Evolutionary conservation across 441 rosid species (phyloP), one percentile per base, ranked within the genome.

Genomic region (Adansonia grandidieri): DNA sequence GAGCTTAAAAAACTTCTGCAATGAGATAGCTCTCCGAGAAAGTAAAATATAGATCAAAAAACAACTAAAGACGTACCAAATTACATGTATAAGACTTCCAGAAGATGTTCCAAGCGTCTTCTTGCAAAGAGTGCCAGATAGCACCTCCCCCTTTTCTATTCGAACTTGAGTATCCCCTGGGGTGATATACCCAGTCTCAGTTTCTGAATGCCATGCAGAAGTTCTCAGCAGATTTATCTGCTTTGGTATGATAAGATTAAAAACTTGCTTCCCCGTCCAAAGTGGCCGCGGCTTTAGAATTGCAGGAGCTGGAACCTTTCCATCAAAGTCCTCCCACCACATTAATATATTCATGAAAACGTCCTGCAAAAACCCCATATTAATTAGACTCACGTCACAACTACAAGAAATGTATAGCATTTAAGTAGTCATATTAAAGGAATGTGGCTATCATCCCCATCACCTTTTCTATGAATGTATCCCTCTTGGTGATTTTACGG

Each of bases 251-350:
- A 97, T 97, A 15, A 97, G 98, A 85, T 92, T 95, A 74, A 96
- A 96, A 82, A 96, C 98, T 86, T 96, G 99, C 81, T 96, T 96
- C 77, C 99, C 99, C 37, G 99, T 96, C 99, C 98, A 96, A 60
- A 94, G 89, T 17, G 99, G 98, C 32, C 97, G 89, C 28, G 98
- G 99, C 88, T 93, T 93, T 86, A 93, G 81, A 87, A 96, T 87
- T 78, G 98, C 87, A 54, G 99, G 99, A 56, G 98, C 93, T 42
- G 99, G 98, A 84, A 97, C 87, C 89, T 97, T 95, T 81, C 99
- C 99, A 74, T 97, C 99, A 72, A 97, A 97, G 84, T 97, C 99
- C 88, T 97, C 99, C 99, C 99, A 97, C 99, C 99, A 97, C 98
- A 97, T 97, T 87, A 95, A 89, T 58, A 84, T 89, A 82, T 97